phyloP scores from a whole-genome alignment of 1,139 yeast species.

The Williopsis jadinii region DNA sequence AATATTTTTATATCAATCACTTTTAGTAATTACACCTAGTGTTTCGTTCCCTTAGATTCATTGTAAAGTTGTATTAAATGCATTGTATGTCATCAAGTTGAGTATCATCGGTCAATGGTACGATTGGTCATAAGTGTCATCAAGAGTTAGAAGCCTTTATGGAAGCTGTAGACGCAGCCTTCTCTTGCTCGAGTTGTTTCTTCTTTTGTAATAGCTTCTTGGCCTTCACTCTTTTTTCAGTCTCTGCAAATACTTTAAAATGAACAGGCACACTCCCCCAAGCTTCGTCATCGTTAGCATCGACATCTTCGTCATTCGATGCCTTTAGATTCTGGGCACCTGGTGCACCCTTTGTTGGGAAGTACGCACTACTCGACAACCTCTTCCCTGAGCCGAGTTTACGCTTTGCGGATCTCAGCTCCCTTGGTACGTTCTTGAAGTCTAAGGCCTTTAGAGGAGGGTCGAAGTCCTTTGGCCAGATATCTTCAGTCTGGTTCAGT shows the following conservation, averaged over 20 bases:
- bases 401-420: slow-evolving; percentile 22
- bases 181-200: slow-evolving; percentile 11
- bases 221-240: slow-evolving; percentile 60
- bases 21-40: no score
- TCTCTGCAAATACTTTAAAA: slow-evolving; percentile 75
- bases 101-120: no score
- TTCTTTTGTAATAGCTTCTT: slow-evolving; percentile 26
- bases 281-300: slow-evolving; percentile 32
- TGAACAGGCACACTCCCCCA: slow-evolving; percentile 74
- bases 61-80: no score
- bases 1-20: no score
- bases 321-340: slow-evolving; percentile 26
- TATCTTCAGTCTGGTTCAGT: slow-evolving; percentile 41
- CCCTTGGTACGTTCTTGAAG: slow-evolving; percentile 33
- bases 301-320: slow-evolving; percentile 16
- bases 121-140: no score
- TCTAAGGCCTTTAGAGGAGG: slow-evolving; percentile 50
- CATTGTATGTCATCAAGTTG: no score
- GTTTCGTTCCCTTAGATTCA: no score
- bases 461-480: slow-evolving; percentile 80
- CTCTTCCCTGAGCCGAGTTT: slow-evolving; percentile 17
- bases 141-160: no score
- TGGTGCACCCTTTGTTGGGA: slow-evolving; percentile 28
- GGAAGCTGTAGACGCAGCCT: background rate
- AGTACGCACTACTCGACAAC: slow-evolving; percentile 24